These are phyloP conservation scores for Chaetomiaceae sp. DNA, from an alignment of 2,329 filamentous ascomycete species.

Conservation along the genomic window DNA sequence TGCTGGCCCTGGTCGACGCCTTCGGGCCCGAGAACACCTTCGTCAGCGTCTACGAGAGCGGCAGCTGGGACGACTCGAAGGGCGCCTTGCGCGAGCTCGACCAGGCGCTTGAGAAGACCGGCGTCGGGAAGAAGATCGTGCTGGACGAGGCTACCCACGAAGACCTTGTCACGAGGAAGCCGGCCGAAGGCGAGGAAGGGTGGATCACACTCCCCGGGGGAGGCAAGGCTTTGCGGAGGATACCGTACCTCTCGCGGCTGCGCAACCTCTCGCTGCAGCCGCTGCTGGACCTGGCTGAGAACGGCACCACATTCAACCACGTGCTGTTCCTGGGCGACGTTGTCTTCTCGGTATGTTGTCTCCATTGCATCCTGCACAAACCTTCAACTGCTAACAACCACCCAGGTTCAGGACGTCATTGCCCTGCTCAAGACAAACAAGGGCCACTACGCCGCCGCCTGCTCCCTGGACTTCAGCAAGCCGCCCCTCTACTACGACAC, in stretches of 20 bases:
- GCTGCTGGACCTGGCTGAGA: conserved; percentile 42
- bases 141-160: conserved; percentile 49
- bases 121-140: conserved; percentile 48
- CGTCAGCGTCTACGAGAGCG: conserved; percentile 61
- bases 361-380: background rate
- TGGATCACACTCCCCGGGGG: conserved; percentile 54
- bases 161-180: conserved; percentile 40
- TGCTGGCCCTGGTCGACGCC: conserved; percentile 49
- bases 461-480: conserved; percentile 52
- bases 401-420: conserved; percentile 39
- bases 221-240: conserved; percentile 53
- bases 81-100: conserved; percentile 54
- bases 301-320: conserved; percentile 48
- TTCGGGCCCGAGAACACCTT: conserved; percentile 58
- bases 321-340: conserved; percentile 58
- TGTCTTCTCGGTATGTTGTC: conserved; percentile 44
- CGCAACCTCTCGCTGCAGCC: conserved; percentile 59
- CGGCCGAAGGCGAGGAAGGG: conserved; percentile 33
- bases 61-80: conserved; percentile 62
- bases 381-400: conserved; percentile 17
- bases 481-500: conserved; percentile 54
- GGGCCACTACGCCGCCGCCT: conserved; percentile 53
- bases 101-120: conserved; percentile 41
- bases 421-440: conserved; percentile 47
- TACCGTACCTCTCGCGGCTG: conserved; percentile 59